Conservation (phyloP, 768 basidiomycete genomes). For the Agaricus sinodeliciosus region DNA sequence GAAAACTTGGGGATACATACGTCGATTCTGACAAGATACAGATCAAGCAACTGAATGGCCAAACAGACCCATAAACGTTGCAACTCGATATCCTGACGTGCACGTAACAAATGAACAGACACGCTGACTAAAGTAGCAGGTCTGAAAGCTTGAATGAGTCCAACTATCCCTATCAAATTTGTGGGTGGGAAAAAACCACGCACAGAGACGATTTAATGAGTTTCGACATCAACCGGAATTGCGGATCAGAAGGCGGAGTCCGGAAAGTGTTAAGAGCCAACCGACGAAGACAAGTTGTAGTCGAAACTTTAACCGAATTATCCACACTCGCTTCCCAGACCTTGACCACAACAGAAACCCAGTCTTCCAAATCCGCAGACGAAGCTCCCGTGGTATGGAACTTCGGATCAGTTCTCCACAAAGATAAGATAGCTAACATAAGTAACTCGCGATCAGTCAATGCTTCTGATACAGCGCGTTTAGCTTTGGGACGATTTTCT, state of each 20-base stretch:
- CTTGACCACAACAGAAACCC: conserved; percentile 40
- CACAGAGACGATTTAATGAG: conserved; percentile 47
- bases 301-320: conserved; percentile 56
- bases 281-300: conserved; percentile 42
- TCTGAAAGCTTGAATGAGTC: conserved; percentile 22
- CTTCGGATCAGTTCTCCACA: conserved; percentile 54
- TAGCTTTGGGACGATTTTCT: conserved; percentile 53
- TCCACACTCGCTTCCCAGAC: conserved; percentile 63
- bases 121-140: conserved; percentile 42
- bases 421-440: conserved; percentile 56
- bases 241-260: conserved; percentile 31
- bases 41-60: conserved; percentile 51
- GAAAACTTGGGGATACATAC: conserved; percentile 25
- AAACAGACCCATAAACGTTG: conserved; percentile 69
- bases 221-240: conserved; percentile 27
- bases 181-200: conserved; percentile 12
- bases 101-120: conserved; percentile 48
- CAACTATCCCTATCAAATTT: neutral
- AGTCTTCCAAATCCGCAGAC: conserved; percentile 34
- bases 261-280: conserved; percentile 38
- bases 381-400: conserved; percentile 48
- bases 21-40: conserved; percentile 42
- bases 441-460: conserved; percentile 66
- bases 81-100: conserved; percentile 52
- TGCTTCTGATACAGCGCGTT: conserved; percentile 46